Conservation (phyloP, 2,329 filamentous ascomycete genomes). For the Parastagonospora avenae region DNA sequence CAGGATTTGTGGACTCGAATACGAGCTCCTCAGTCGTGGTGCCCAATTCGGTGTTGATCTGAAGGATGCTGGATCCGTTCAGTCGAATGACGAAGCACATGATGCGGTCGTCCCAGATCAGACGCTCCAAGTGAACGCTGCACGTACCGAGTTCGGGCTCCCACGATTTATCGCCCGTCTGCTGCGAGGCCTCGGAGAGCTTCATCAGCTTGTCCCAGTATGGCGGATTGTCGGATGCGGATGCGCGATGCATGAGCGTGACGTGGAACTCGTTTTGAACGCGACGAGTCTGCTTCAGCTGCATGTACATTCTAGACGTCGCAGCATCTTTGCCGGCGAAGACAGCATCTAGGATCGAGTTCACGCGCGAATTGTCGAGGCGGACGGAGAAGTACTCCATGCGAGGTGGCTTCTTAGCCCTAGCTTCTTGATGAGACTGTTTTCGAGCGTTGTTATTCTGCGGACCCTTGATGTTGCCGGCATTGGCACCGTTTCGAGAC, state of each 20-base stretch:
- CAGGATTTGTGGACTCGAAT: constrained; percentile 71
- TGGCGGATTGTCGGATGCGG: constrained; percentile 63
- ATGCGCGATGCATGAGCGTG: constrained; percentile 84
- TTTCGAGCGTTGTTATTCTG: constrained; percentile 18
- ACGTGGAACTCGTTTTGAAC: constrained; percentile 90
- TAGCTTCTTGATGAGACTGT: constrained; percentile 40
- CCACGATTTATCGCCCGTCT: constrained; percentile 43
- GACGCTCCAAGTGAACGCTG: constrained; percentile 64
- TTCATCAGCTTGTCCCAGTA: constrained; percentile 76
- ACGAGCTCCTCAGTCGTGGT: constrained; percentile 53
- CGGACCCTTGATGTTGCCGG: constrained; percentile 8
- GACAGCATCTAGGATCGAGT: constrained; percentile 67
- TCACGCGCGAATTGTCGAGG: constrained; percentile 58
- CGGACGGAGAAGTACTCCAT: constrained; percentile 71
- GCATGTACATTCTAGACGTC: constrained; percentile 71
- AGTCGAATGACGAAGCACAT: constrained; percentile 88
- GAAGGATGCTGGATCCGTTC: constrained; percentile 32
- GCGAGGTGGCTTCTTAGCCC: constrained; percentile 55
- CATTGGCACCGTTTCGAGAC: constrained; percentile 53
- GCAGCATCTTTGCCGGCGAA: constrained; percentile 65
- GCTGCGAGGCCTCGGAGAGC: constrained; percentile 54
- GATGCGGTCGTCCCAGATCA: constrained; percentile 83
- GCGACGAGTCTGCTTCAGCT: constrained; percentile 73
- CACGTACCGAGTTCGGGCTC: constrained; percentile 67
- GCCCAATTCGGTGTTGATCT: constrained; percentile 21